phyloP scores from a whole-genome alignment of 345 rosid species.

The Citrus trifoliata region DNA sequence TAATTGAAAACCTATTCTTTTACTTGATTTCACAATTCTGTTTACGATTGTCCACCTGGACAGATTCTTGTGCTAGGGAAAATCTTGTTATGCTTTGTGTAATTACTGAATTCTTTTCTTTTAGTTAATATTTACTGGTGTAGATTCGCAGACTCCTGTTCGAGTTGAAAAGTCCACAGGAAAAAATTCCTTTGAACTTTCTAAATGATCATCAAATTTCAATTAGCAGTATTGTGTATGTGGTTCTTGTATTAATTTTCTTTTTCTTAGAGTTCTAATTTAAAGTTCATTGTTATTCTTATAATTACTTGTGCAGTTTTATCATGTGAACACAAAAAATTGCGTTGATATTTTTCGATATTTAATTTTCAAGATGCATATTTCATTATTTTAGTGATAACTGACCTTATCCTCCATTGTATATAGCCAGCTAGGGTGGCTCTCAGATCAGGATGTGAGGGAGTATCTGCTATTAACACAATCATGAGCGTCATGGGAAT shows the following conservation, averaged over 20 bases:
- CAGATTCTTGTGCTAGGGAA: background rate
- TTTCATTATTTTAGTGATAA: background rate
- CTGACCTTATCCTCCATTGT: conserved; percentile 5
- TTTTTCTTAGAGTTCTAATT: background rate
- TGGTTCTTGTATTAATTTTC: too few species aligned
- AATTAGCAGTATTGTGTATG: background rate
- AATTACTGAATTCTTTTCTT: too few species aligned
- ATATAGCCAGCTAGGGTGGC: conserved; percentile 89
- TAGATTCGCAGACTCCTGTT: background rate
- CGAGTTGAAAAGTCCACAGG: background rate
- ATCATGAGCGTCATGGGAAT: conserved; percentile 99
- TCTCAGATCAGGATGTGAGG: conserved; percentile 77
- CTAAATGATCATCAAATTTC: background rate
- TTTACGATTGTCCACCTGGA: background rate
- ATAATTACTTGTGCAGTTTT: background rate
- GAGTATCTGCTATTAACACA: conserved; percentile 86
- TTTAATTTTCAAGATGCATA: background rate
- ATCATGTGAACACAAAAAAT: background rate
- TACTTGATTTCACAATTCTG: background rate
- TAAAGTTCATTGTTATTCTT: background rate
- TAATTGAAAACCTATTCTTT: background rate
- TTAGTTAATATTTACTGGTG: background rate
- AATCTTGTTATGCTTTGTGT: too few species aligned
- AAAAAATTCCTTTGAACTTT: background rate
- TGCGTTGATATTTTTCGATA: background rate